Conservation (phyloP, 148 eudicot species). For the Spergularia marina region DNA sequence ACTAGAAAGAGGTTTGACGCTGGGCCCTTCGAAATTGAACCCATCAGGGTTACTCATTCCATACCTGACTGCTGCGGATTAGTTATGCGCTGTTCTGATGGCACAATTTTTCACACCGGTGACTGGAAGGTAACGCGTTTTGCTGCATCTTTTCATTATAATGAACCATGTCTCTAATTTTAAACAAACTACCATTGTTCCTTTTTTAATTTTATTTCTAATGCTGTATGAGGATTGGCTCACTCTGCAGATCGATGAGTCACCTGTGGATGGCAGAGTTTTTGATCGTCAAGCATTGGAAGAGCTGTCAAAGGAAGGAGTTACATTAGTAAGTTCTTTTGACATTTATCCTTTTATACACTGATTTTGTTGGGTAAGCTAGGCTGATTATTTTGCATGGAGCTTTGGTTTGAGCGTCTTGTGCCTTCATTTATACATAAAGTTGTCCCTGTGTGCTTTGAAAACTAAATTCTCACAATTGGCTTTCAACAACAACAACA, state of each 20-base stretch:
- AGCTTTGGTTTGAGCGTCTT: conserved; percentile 1
- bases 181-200: neutral
- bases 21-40: conserved; percentile 97
- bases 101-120: conserved; percentile 96
- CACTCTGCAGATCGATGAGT: conserved; percentile 78
- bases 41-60: conserved; percentile 92
- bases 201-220: neutral
- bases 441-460: neutral
- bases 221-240: neutral
- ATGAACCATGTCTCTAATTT: neutral
- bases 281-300: conserved; percentile 89
- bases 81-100: conserved; percentile 96
- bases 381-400: neutral
- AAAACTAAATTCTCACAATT: neutral
- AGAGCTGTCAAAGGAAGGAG: conserved; percentile 94
- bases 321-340: conserved; percentile 67
- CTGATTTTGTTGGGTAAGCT: neutral
- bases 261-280: conserved; percentile 84
- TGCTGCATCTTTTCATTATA: conserved; percentile 11
- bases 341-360: neutral
- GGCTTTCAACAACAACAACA: no score
- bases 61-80: conserved; percentile 98
- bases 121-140: conserved; percentile 87
- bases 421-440: neutral
- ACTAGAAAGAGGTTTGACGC: conserved; percentile 72